A percentile compares a stretch with the other conserved stretches of the same genome.
phyloP scores from a whole-genome alignment of 306 rosid genomes.

The Erythrophleum fordii region DNA sequence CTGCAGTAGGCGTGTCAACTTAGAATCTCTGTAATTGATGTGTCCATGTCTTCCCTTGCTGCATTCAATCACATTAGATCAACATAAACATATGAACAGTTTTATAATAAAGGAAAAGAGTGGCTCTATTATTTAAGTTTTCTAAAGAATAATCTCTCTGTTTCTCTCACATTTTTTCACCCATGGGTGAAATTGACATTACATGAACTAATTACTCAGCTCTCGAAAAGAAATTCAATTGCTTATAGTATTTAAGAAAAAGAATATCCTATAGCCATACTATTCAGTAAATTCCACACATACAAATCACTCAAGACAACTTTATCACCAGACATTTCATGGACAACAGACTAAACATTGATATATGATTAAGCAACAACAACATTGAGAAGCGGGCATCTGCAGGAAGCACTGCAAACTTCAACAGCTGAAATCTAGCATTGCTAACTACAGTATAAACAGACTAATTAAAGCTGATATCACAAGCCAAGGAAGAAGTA shows the following conservation, averaged over 20 bases:
- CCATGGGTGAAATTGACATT: conserved; percentile 16
- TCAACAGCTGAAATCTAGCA: not conserved
- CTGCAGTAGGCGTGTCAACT: conserved; percentile 95
- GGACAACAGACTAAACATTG: conserved; percentile 14
- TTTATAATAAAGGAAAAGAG: not conserved
- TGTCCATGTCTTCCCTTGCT: conserved; percentile 95
- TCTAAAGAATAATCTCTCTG: conserved; percentile 14
- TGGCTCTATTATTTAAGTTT: conserved; percentile 21
- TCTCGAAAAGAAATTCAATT: not conserved
- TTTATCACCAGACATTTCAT: conserved; percentile 17
- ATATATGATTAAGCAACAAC: not conserved
- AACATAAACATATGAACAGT: conserved; percentile 15
- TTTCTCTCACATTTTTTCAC: not conserved
- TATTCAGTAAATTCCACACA: conserved; percentile 19
- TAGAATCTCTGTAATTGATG: conserved; percentile 95
- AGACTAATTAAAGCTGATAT: not conserved
- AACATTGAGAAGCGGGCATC: not conserved
- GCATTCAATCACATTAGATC: conserved; percentile 48
- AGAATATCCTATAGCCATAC: not conserved
- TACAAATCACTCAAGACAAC: conserved; percentile 17
- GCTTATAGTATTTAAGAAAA: conserved; percentile 1
- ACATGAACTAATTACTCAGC: conserved; percentile 11
- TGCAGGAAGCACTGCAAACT: not conserved
- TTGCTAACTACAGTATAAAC: conserved; percentile 12
- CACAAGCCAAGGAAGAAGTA: conserved; percentile 45